Evolutionary conservation across 257 asterid species (phyloP).

Genomic region (Rauvolfia tetraphylla): DNA sequence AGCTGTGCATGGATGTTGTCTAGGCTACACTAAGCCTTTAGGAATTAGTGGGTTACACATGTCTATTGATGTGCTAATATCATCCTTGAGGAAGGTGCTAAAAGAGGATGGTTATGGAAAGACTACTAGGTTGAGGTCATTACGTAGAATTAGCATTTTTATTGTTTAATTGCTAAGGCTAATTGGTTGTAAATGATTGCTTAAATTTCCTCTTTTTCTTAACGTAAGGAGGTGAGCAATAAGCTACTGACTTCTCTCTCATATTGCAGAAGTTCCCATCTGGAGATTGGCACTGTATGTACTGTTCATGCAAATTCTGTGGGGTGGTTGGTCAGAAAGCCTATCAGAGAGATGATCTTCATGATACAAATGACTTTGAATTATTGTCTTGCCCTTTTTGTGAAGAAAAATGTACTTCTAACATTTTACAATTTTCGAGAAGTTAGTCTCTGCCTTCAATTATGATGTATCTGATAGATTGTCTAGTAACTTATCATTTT

Average conservation of each 20-base stretch:
- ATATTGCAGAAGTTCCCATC: slow-evolving; percentile 54
- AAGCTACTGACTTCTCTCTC: neutral
- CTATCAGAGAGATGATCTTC: slow-evolving; percentile 33
- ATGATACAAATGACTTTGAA: slow-evolving; percentile 31
- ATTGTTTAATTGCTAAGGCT: neutral
- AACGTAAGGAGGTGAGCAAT: neutral
- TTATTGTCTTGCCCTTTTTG: slow-evolving; percentile 59
- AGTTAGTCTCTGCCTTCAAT: slow-evolving; percentile 8
- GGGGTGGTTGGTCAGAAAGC: slow-evolving; percentile 49
- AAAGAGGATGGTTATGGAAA: neutral
- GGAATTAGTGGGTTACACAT: neutral
- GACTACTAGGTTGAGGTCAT: neutral
- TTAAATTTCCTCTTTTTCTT: neutral
- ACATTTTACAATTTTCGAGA: slow-evolving; percentile 11
- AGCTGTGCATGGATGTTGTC: neutral
- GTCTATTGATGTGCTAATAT: neutral
- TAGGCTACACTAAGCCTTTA: neutral
- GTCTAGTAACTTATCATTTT: slow-evolving; percentile 15
- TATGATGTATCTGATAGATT: slow-evolving; percentile 7
- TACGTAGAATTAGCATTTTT: neutral
- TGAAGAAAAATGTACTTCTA: slow-evolving; percentile 73
- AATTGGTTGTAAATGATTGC: neutral
- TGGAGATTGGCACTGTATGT: slow-evolving; percentile 86
- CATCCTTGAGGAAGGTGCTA: neutral
- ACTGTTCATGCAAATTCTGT: slow-evolving; percentile 94